Evolutionary conservation across 108 stramenopile genomes (phyloP).

Genomic region (Mediolabrus comicus): DNA sequence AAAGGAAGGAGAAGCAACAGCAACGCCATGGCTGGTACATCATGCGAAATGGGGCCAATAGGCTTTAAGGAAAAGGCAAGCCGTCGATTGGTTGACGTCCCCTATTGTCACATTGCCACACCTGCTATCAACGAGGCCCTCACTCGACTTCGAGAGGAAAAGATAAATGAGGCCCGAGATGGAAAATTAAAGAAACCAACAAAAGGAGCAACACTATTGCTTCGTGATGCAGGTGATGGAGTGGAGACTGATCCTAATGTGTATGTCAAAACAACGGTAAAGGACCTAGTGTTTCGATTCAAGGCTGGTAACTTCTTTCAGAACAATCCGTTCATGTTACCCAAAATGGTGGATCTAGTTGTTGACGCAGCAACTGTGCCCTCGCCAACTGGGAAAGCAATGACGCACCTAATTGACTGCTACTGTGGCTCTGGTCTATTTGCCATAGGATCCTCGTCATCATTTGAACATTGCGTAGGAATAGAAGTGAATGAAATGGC

Average conservation of each 20-base stretch:
- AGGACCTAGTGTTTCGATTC: slow-evolving; percentile 70
- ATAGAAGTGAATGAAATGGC: slow-evolving; percentile 92
- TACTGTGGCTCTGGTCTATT: slow-evolving; percentile 98
- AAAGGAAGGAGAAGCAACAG: slow-evolving; percentile 13
- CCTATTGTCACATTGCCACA: slow-evolving; percentile 92
- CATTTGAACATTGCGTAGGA: slow-evolving; percentile 87
- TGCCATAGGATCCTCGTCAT: slow-evolving; percentile 65
- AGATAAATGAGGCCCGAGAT: slow-evolving; percentile 40
- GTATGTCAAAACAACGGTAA: slow-evolving; percentile 75
- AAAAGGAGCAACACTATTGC: slow-evolving; percentile 89
- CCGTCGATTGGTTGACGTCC: slow-evolving; percentile 88
- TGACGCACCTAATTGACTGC: slow-evolving; percentile 89
- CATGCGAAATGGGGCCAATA: slow-evolving; percentile 56
- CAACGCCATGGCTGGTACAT: background rate
- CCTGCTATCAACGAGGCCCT: slow-evolving; percentile 86
- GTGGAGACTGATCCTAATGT: slow-evolving; percentile 86
- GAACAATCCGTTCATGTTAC: slow-evolving; percentile 93
- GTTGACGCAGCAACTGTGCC: slow-evolving; percentile 57
- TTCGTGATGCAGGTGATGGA: slow-evolving; percentile 74
- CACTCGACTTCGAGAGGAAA: slow-evolving; percentile 50
- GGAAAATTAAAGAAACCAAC: slow-evolving; percentile 53
- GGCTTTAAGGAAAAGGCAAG: slow-evolving; percentile 83
- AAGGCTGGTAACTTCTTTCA: slow-evolving; percentile 98
- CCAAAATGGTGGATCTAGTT: slow-evolving; percentile 91
- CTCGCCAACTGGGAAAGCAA: slow-evolving; percentile 17